phyloP scores from a whole-genome alignment of 1,284 basidiomycete genomes.

The Naganishia albida region DNA sequence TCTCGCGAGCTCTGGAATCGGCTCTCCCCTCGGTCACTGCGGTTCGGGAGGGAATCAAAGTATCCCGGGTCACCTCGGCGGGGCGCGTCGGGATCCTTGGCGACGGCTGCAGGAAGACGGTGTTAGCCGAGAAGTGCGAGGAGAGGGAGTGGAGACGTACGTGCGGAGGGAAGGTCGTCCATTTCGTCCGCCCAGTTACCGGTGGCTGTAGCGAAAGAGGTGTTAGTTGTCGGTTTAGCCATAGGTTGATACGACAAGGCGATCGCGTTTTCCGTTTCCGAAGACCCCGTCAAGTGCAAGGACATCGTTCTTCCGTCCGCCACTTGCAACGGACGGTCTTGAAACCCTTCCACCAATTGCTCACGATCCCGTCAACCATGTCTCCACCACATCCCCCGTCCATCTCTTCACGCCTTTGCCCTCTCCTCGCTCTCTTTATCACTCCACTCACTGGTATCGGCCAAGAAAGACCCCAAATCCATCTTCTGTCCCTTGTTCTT shows the following conservation, averaged over 20 bases:
- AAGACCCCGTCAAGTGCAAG: too few relatives aligned
- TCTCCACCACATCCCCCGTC: too few relatives aligned
- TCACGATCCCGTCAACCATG: conserved; percentile 1
- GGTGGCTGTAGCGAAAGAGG: conserved; percentile 58
- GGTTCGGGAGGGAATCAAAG: conserved; percentile 54
- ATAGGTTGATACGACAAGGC: too few relatives aligned
- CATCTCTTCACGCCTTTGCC: conserved; percentile 32
- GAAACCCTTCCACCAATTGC: background rate
- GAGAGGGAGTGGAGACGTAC: conserved; percentile 59
- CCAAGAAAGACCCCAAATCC: conserved; percentile 84
- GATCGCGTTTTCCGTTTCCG: too few relatives aligned
- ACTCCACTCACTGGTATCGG: conserved; percentile 67
- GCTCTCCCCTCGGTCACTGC: conserved; percentile 32
- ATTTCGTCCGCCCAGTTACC: conserved; percentile 98
- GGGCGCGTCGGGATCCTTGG: conserved; percentile 49
- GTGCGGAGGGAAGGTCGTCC: conserved; percentile 82
- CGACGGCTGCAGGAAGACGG: conserved; percentile 54
- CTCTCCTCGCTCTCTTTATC: background rate
- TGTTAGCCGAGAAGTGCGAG: background rate
- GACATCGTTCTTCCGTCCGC: background rate
- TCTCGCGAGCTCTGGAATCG: conserved; percentile 59
- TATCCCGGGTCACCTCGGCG: conserved; percentile 53
- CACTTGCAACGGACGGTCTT: background rate
- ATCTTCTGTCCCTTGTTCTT: conserved; percentile 85
- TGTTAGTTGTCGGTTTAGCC: background rate